A percentile compares a stretch with the other conserved stretches of the same genome.
Evolutionary conservation across 23 red algal genomes (phyloP).

Genomic region (Gracilaria gracilis): DNA sequence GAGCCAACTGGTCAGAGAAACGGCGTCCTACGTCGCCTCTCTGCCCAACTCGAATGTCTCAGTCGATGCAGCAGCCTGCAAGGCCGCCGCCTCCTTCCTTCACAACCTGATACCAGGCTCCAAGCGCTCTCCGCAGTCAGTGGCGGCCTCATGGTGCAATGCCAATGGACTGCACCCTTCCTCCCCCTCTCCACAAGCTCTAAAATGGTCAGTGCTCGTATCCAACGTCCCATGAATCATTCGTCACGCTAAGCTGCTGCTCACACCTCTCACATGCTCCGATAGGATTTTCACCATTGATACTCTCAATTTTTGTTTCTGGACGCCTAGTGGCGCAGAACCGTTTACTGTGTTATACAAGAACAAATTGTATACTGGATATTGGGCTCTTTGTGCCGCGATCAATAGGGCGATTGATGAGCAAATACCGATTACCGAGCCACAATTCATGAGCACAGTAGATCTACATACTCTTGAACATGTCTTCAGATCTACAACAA

Average conservation of each 20-base stretch:
- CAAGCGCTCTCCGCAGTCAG: background rate
- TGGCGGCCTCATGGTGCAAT: slow-evolving; percentile 39
- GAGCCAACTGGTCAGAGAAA: slow-evolving; percentile 14
- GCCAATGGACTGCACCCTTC: slow-evolving; percentile 60
- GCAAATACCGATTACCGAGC: slow-evolving; percentile 46
- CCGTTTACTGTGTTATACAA: slow-evolving; percentile 36
- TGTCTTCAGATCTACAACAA: slow-evolving; percentile 37
- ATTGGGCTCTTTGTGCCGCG: slow-evolving; percentile 59
- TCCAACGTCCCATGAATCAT: background rate
- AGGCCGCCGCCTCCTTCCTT: slow-evolving; percentile 29
- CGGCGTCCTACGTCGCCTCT: slow-evolving; percentile 12
- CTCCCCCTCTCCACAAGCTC: background rate
- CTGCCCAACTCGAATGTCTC: slow-evolving; percentile 10
- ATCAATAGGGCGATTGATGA: slow-evolving; percentile 54
- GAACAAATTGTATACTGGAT: slow-evolving; percentile 21
- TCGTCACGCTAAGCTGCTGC: background rate
- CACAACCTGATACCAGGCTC: background rate
- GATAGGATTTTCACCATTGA: slow-evolving; percentile 51
- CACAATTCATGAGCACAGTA: slow-evolving; percentile 24
- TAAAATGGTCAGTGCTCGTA: slow-evolving; percentile 24
- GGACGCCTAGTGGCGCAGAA: background rate
- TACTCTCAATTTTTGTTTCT: slow-evolving; percentile 66
- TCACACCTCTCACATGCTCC: background rate
- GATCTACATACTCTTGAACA: slow-evolving; percentile 11
- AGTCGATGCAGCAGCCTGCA: slow-evolving; percentile 24